Evolutionary conservation across 1,284 basidiomycete genomes (phyloP).

Genomic region (Pterulicium gracile): DNA sequence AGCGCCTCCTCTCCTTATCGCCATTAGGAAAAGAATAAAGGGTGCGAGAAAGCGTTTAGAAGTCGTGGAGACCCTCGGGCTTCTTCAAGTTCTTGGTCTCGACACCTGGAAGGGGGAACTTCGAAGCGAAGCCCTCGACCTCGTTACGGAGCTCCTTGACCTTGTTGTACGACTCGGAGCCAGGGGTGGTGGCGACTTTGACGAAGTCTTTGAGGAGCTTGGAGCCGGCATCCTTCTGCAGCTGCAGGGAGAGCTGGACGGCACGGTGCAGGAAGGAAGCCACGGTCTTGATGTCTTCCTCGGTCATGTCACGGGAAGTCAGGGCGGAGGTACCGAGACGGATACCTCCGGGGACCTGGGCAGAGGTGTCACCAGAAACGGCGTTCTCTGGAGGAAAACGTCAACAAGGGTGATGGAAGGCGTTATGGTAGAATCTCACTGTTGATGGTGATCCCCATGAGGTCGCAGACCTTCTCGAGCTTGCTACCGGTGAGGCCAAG

Average conservation of each 20-base stretch:
- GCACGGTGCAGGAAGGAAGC: slow-evolving; percentile 89
- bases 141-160: slow-evolving; percentile 69
- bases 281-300: slow-evolving; percentile 80
- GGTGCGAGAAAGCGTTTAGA: slow-evolving; percentile 14
- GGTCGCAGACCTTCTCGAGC: slow-evolving; percentile 97
- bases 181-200: slow-evolving; percentile 63
- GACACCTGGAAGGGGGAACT: slow-evolving; percentile 91
- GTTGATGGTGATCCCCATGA: slow-evolving; percentile 93
- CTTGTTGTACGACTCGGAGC: slow-evolving; percentile 58
- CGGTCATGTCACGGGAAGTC: slow-evolving; percentile 90
- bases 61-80: slow-evolving; percentile 60
- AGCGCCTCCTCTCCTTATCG: background rate
- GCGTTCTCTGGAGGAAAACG: slow-evolving; percentile 69
- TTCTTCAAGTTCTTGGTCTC: slow-evolving; percentile 53
- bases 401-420: background rate
- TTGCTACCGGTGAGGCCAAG: slow-evolving; percentile 94
- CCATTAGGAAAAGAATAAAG: slow-evolving; percentile 1
- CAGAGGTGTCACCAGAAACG: slow-evolving; percentile 91
- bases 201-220: slow-evolving; percentile 98
- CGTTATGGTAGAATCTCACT: slow-evolving; percentile 40
- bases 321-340: slow-evolving; percentile 93
- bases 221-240: slow-evolving; percentile 91
- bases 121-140: slow-evolving; percentile 70
- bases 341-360: slow-evolving; percentile 95
- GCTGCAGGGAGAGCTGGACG: slow-evolving; percentile 75